phyloP scores from a whole-genome alignment of 2,329 filamentous ascomycete genomes.

The Diaporthe nobilis region DNA sequence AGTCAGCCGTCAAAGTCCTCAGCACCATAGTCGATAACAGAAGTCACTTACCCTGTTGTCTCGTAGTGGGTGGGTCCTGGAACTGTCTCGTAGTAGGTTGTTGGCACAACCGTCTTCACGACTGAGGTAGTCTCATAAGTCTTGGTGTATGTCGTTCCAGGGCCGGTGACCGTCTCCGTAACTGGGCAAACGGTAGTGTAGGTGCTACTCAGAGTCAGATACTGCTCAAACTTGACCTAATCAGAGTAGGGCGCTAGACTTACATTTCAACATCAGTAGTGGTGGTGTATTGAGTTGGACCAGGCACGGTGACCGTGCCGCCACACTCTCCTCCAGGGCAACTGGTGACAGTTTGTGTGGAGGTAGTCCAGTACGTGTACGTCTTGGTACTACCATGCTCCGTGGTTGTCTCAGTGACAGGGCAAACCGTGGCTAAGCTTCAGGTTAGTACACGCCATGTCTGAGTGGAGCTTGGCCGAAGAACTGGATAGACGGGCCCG shows the following conservation, averaged over 20 bases:
- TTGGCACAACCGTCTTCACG: slow-evolving; percentile 51
- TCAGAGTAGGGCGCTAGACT: background rate
- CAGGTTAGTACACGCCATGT: slow-evolving; percentile 47
- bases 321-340: slow-evolving; percentile 53
- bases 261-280: slow-evolving; percentile 48
- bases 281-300: slow-evolving; percentile 51
- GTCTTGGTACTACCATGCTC: slow-evolving; percentile 57
- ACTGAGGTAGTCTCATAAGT: slow-evolving; percentile 60
- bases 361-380: slow-evolving; percentile 59
- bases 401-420: slow-evolving; percentile 60
- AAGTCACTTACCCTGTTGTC: slow-evolving; percentile 47
- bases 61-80: slow-evolving; percentile 53
- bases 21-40: background rate
- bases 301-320: slow-evolving; percentile 55
- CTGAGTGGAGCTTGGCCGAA: no score
- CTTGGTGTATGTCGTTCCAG: slow-evolving; percentile 55
- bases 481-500: background rate
- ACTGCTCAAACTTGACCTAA: background rate
- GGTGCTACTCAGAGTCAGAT: slow-evolving; percentile 47
- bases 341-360: slow-evolving; percentile 58
- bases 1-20: background rate
- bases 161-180: slow-evolving; percentile 53
- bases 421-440: slow-evolving; percentile 61
- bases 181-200: slow-evolving; percentile 56
- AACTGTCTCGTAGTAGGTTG: slow-evolving; percentile 50